Evolutionary conservation across 2,329 filamentous ascomycete genomes (phyloP).

Genomic region (Lasiodiplodia theobromae): DNA sequence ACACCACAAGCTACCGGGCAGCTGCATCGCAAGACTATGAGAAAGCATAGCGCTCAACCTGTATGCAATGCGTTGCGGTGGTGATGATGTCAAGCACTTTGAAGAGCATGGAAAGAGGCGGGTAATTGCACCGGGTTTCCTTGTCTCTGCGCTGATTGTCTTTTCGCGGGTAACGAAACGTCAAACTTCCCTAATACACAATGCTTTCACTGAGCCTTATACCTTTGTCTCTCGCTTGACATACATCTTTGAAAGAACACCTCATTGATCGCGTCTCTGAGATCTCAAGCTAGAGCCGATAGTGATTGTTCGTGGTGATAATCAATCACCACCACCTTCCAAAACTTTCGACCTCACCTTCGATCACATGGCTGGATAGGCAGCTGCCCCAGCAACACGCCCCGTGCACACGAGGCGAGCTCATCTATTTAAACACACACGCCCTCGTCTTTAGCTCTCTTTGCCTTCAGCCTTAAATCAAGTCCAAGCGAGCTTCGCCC

Average conservation of each 20-base stretch:
- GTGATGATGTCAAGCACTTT: background rate
- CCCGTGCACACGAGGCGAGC: background rate
- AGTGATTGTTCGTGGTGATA: background rate
- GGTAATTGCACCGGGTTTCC: background rate
- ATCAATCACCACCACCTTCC: background rate
- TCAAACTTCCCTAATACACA: background rate
- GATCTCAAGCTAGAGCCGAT: no score
- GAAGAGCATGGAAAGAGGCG: background rate
- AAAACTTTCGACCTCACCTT: background rate
- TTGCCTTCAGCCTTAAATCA: background rate
- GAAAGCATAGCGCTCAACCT: no score
- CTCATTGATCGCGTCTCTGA: no score
- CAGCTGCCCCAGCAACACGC: background rate
- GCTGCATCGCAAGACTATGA: no score
- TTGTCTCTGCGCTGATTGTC: background rate
- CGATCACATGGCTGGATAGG: background rate
- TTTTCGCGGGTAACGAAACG: background rate
- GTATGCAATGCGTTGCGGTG: no score
- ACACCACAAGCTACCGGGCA: no score
- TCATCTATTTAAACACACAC: background rate
- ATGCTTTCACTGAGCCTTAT: no score
- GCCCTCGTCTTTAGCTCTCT: background rate
- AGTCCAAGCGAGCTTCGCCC: background rate
- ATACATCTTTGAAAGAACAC: background rate
- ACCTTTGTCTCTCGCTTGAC: background rate